Conservation (phyloP, 2,329 filamentous ascomycete genomes). For the Arachnomyces sp. region DNA sequence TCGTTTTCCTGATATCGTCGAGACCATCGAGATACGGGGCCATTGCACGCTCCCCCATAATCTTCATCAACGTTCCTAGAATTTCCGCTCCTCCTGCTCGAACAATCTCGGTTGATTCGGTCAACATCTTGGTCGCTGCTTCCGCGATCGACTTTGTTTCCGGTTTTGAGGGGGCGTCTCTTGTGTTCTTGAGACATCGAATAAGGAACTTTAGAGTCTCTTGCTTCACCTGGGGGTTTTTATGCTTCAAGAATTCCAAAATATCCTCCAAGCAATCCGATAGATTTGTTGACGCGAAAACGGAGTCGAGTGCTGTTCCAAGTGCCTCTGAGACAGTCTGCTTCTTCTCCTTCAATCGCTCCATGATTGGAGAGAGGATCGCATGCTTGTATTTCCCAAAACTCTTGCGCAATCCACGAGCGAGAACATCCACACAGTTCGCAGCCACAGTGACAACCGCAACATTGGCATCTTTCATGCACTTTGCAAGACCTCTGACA, state of each 20-base stretch:
- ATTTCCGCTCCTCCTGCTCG: slow-evolving; percentile 86
- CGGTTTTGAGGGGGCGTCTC: slow-evolving; percentile 71
- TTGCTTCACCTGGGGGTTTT: slow-evolving; percentile 96
- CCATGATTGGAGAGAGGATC: slow-evolving; percentile 84
- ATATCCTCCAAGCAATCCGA: slow-evolving; percentile 89
- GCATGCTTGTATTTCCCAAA: slow-evolving; percentile 73
- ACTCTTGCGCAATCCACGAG: slow-evolving; percentile 68
- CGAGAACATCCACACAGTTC: slow-evolving; percentile 82
- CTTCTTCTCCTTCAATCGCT: slow-evolving; percentile 97
- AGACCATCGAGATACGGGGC: slow-evolving; percentile 81
- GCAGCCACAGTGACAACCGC: slow-evolving; percentile 88
- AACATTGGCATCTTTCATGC: slow-evolving; percentile 98
- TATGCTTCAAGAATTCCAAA: slow-evolving; percentile 73
- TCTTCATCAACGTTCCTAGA: slow-evolving; percentile 94
- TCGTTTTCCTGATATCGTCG: slow-evolving; percentile 90
- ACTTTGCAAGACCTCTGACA: slow-evolving; percentile 75
- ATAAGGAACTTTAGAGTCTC: slow-evolving; percentile 92
- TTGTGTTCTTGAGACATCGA: slow-evolving; percentile 72
- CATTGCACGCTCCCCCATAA: slow-evolving; percentile 94
- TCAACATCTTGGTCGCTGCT: slow-evolving; percentile 75
- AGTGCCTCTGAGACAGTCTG: slow-evolving; percentile 78
- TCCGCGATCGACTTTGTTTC: slow-evolving; percentile 85
- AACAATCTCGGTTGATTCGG: slow-evolving; percentile 77
- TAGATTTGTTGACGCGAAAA: slow-evolving; percentile 59
- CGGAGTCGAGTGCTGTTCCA: slow-evolving; percentile 69